These are phyloP conservation scores for Trichoderma hamatum DNA, from an alignment of 2,329 filamentous ascomycete species.

Conservation along the genomic window DNA sequence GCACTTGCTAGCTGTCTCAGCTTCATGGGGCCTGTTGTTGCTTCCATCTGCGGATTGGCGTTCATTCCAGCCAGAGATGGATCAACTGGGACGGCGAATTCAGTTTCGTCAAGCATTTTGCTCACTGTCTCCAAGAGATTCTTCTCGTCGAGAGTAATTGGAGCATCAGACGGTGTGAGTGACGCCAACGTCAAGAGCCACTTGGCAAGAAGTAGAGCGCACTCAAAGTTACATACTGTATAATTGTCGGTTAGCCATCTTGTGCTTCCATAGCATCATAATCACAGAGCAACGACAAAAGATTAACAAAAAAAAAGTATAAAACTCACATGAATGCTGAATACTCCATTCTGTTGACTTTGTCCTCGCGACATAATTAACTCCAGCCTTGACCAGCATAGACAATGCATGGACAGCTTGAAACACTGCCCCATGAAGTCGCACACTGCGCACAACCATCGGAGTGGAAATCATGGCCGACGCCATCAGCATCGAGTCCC, in stretches of 20 bases:
- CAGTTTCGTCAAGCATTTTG: constrained; percentile 63
- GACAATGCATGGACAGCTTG: constrained; percentile 71
- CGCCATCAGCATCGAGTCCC: constrained; percentile 65
- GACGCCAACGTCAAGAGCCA: constrained; percentile 61
- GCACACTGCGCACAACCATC: constrained; percentile 59
- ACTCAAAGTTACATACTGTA: constrained; percentile 62
- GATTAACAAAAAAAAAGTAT: not conserved
- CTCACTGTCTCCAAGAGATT: constrained; percentile 59
- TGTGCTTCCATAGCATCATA: not conserved
- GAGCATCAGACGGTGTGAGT: constrained; percentile 53
- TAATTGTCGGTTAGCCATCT: constrained; percentile 29
- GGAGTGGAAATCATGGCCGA: constrained; percentile 62
- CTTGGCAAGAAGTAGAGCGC: constrained; percentile 62
- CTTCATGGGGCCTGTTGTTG: constrained; percentile 52
- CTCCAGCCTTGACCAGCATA: constrained; percentile 65
- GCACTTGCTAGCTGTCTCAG: constrained; percentile 60
- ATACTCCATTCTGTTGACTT: constrained; percentile 66
- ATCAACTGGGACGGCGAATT: constrained; percentile 63
- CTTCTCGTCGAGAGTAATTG: constrained; percentile 56
- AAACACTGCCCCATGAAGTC: constrained; percentile 65
- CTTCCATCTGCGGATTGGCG: constrained; percentile 45
- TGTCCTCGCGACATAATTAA: constrained; percentile 64
- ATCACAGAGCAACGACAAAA: not conserved
- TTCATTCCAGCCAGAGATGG: constrained; percentile 53
- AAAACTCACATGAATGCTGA: constrained; percentile 59